These are phyloP conservation scores for Colletotrichum plurivorum DNA, from an alignment of 2,329 filamentous ascomycete genomes.

Conservation along the genomic window DNA sequence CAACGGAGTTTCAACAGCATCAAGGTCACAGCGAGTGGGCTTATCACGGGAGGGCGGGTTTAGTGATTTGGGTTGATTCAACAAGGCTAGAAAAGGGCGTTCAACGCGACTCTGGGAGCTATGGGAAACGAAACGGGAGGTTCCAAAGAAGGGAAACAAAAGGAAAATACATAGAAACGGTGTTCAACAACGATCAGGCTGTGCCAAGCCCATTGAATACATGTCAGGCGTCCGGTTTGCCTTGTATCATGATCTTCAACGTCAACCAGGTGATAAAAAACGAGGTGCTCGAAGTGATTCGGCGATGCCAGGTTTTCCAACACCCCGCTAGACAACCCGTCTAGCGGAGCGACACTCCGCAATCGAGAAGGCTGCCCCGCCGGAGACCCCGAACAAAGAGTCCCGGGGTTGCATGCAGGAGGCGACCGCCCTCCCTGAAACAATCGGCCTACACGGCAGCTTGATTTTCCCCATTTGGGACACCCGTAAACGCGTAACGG, in stretches of 20 bases:
- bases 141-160: not conserved
- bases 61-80: conserved; percentile 15
- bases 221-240: too few relatives aligned
- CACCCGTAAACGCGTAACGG: not conserved
- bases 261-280: too few relatives aligned
- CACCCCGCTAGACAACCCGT: too few relatives aligned
- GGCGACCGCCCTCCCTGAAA: not conserved
- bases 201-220: too few relatives aligned
- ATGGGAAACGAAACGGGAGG: not conserved
- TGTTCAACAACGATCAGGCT: too few relatives aligned
- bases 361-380: not conserved
- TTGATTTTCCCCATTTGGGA: not conserved
- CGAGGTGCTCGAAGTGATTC: too few relatives aligned
- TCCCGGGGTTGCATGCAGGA: not conserved
- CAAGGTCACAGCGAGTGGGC: conserved; percentile 6
- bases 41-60: not conserved
- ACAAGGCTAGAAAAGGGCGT: conserved; percentile 1
- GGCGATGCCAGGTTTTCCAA: too few relatives aligned
- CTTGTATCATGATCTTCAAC: too few relatives aligned
- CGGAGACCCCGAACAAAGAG: conserved; percentile 1
- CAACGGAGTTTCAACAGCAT: conserved; percentile 35
- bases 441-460: not conserved
- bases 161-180: too few relatives aligned
- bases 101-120: conserved; percentile 1
- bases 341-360: not conserved